Evolutionary conservation across 805 yeast species (phyloP).

Genomic region (Kodamaea jinghongensis): DNA sequence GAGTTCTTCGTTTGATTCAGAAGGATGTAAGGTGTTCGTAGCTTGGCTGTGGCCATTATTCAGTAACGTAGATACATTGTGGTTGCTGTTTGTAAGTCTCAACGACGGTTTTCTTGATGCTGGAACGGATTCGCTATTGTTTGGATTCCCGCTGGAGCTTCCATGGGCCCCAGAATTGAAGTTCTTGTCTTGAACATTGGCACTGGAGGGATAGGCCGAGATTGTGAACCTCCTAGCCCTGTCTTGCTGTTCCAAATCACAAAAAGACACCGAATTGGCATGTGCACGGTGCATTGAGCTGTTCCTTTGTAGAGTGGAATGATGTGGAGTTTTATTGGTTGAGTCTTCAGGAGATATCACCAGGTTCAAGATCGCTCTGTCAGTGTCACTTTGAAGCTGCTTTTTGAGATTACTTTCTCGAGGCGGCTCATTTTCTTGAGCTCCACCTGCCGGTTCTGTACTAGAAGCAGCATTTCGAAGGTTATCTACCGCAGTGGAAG

Average conservation of each 20-base stretch:
- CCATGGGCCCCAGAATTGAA: not conserved
- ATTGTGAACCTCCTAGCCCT: slow-evolving; percentile 41
- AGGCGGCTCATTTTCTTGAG: no score
- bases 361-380: no score
- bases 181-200: slow-evolving; percentile 16
- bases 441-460: no score
- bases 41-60: not conserved
- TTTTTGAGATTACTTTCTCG: no score
- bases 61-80: no score
- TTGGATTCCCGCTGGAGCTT: not conserved
- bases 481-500: no score
- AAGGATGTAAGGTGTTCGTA: no score
- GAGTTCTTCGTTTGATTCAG: slow-evolving; percentile 9
- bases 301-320: slow-evolving; percentile 1
- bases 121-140: slow-evolving; percentile 6
- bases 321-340: not conserved
- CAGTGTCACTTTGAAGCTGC: no score
- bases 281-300: slow-evolving; percentile 4
- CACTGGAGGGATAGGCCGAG: slow-evolving; percentile 41
- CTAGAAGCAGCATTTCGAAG: no score
- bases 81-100: not conserved
- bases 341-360: not conserved
- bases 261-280: slow-evolving; percentile 31
- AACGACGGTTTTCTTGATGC: slow-evolving; percentile 15
- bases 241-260: slow-evolving; percentile 25